Base-by-base conservation (phyloP, 805 yeast species). In the Lipomyces yamadae region DNA sequence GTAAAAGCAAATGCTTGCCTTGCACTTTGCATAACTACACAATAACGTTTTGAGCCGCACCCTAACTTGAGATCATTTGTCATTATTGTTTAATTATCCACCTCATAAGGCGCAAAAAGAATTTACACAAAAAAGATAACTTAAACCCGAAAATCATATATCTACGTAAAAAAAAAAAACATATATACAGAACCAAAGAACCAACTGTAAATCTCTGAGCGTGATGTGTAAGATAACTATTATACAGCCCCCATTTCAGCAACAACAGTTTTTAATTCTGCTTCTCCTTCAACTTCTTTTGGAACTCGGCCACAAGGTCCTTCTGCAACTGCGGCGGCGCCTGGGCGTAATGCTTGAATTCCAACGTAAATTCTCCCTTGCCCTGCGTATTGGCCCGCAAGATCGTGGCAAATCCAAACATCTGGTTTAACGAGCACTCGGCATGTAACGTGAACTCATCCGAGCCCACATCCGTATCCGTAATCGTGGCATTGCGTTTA, bases 351-450 rank as follows among this genome's bases (percentile, higher is more conserved):
- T 92, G 90, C 77, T 90, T 88, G 82, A 95, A 95, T 79, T 95
- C 99, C 79, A 95, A 84, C 1, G 97, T 86, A 79, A 95, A 95
- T 81, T 96, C 98, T 75, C 99, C 99, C 78, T 95, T 95, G 81
- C 99, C 99, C 81, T 95, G 99, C 15, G 99, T 94, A 67, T 91
- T 87, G 29, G 99, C 98, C 83, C 99, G 89, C 76, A 95, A 84
- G 33, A 91, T 86, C 7, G 98, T 91, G 6, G 98, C 97, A 77
- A 95, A 91, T 50, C 99, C 99, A 78, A 95, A 95, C 92, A 95
- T 87, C 69, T 91, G 86, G 82, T 93, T 93, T 80, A 95, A 86
- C n/a, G 98, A 90, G 82, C 98, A 94, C 78, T 95, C 98, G 39
- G 98, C 96, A 64, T 86, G 85, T 69, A 95, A 87, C 10, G 96